Evolutionary conservation across 306 rosid genomes (phyloP), one percentile per base, ranked within the genome.

Genomic region (Hippophae tibetana): DNA sequence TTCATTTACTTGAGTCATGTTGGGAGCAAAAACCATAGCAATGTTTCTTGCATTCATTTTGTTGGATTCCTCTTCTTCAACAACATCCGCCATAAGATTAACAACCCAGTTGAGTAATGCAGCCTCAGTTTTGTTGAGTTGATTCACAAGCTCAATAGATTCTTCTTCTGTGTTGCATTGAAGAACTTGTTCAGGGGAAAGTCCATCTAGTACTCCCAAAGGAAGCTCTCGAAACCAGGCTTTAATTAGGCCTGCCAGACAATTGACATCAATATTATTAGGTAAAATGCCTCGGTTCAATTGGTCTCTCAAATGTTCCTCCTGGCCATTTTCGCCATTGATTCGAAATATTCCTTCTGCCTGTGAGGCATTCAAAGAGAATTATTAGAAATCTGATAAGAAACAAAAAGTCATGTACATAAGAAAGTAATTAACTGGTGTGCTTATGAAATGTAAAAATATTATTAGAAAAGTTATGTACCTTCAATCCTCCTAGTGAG

Each of bases 161-260:
- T 80, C 97, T 65, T 93, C 99, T 72, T 93, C 97, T 6, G 85
- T 74, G 78, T 84, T 82, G 72, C 97, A 93, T 43, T 84, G 79
- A 48, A 93, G 85, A 81, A 88, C 99, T 81, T 93, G 76, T 38
- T 93, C 99, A 1, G 99, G 90, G 6, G 99, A 88, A 57, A 93
- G 95, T 43, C 97, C 97, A 74, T 93, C 97, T 2, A 93, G 81
- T 38, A 93, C 90, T 50, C 99, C 99, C 0, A 84, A 83, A 56
- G 99, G 95, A 72, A 93, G 99, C 64, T 93, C 99, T 42, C 99
- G 68, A 72, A 93, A 86, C 97, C 97, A 93, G n/a, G 99, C 97
- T 69, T 93, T 93, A 3, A 93, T 88, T 43, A 93, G 78, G 45
- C 95, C 94, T 1, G 97, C 97, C 64, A 93, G 72, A 67, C 96